A percentile compares a stretch with the other conserved stretches of the same genome.
Evolutionary conservation across 441 rosid genomes (phyloP).

Genomic region (Erodium moschatum): DNA sequence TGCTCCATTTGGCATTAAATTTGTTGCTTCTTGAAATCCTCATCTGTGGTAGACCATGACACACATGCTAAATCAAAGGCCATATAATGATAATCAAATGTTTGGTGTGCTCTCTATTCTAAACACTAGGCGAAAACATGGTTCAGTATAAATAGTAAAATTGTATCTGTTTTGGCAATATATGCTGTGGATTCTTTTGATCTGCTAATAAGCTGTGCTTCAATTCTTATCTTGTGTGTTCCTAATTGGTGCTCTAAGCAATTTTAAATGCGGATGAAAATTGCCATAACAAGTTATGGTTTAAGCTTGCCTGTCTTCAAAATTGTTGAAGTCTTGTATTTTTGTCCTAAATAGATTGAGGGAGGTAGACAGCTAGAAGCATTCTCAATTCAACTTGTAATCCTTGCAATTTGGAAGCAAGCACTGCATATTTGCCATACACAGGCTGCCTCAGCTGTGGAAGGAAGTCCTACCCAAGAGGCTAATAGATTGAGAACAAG

Average conservation of each 20-base stretch:
- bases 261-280: too few relatives aligned
- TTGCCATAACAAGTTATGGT: background rate
- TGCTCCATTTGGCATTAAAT: background rate
- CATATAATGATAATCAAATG: background rate
- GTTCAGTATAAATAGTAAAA: too few relatives aligned
- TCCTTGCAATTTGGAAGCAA: constrained; percentile 93
- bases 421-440: constrained; percentile 86
- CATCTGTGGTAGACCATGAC: background rate
- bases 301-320: background rate
- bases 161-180: too few relatives aligned
- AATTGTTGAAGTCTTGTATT: background rate
- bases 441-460: constrained; percentile 76
- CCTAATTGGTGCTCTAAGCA: too few relatives aligned
- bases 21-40: background rate
- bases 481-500: constrained; percentile 36
- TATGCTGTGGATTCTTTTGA: background rate
- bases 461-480: constrained; percentile 67
- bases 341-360: constrained; percentile 34
- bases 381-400: constrained; percentile 83
- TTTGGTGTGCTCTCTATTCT: background rate
- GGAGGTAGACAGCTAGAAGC: constrained; percentile 57
- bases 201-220: background rate
- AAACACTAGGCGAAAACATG: background rate
- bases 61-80: background rate
- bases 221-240: too few relatives aligned